A percentile compares a stretch with the other conserved stretches of the same genome.
Conservation (phyloP, 176 grass and related monocot species). For the Phoenix roebelenii region DNA sequence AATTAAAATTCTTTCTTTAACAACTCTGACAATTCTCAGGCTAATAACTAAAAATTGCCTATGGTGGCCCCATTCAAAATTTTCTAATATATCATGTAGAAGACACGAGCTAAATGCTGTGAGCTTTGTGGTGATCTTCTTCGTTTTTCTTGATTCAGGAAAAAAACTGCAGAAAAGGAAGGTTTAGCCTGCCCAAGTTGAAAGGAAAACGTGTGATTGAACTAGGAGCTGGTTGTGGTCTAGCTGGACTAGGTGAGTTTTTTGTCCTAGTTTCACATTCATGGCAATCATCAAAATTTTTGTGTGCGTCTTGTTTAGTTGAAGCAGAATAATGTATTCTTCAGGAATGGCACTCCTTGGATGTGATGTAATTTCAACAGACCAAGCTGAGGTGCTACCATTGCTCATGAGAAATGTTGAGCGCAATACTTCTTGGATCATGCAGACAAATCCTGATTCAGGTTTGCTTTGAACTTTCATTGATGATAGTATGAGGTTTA, state of each 20-base stretch:
- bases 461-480: slow-evolving; percentile 23
- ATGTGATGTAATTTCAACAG: slow-evolving; percentile 69
- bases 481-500: too few species aligned
- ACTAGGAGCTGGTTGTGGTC: slow-evolving; percentile 87
- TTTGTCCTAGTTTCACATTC: neutral
- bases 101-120: neutral
- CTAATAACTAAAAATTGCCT: too few species aligned
- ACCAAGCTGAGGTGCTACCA: slow-evolving; percentile 82
- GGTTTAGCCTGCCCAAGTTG: slow-evolving; percentile 70
- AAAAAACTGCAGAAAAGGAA: slow-evolving; percentile 90
- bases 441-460: slow-evolving; percentile 62
- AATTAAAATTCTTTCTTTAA: too few species aligned
- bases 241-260: slow-evolving; percentile 72
- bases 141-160: slow-evolving; percentile 32
- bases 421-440: slow-evolving; percentile 76
- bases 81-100: too few species aligned
- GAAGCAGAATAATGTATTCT: slow-evolving; percentile 12
- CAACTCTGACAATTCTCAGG: too few species aligned
- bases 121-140: neutral
- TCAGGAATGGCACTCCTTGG: slow-evolving; percentile 87
- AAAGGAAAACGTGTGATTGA: slow-evolving; percentile 87
- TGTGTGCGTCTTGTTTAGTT: neutral
- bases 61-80: too few species aligned
- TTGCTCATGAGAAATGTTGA: slow-evolving; percentile 82
- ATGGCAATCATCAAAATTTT: neutral